Conservation (phyloP, 495 filamentous ascomycete genomes). For the Aspergillus sclerotioniger region DNA sequence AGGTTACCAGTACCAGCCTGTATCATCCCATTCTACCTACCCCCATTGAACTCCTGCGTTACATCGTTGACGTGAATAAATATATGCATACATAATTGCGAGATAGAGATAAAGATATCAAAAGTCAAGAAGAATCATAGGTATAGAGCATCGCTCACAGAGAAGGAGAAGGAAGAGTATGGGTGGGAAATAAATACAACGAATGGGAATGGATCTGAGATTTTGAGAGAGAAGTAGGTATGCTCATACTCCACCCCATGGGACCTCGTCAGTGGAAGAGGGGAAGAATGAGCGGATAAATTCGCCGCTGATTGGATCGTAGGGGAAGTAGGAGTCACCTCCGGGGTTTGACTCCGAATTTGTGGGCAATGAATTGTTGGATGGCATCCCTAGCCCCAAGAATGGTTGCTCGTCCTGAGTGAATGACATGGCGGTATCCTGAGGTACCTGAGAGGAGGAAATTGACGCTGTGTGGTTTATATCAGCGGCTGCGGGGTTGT, state of each 20-base stretch:
- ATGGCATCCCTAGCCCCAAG: not conserved
- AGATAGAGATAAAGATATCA: not conserved
- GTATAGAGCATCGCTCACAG: slow-evolving; percentile 6
- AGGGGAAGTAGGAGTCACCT: slow-evolving; percentile 42
- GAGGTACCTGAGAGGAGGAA: not conserved
- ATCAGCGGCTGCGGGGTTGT: not conserved
- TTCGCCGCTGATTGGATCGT: slow-evolving; percentile 45
- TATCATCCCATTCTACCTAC: not conserved
- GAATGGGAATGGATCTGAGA: not conserved
- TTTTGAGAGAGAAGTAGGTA: not conserved
- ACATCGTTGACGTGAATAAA: not conserved
- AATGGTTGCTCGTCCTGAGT: not conserved
- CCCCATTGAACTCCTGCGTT: not conserved
- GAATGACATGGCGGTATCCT: not conserved
- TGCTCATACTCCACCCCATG: slow-evolving; percentile 9
- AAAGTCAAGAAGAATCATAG: not conserved
- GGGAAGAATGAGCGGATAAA: slow-evolving; percentile 50
- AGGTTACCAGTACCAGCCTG: not conserved
- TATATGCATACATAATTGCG: too few relatives aligned
- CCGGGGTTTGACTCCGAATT: slow-evolving; percentile 2
- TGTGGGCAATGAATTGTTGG: not conserved
- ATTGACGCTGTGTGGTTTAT: not conserved
- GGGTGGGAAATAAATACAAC: slow-evolving; percentile 1
- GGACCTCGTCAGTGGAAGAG: slow-evolving; percentile 24
- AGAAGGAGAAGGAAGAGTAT: slow-evolving; percentile 8